Evolutionary conservation across 1,284 basidiomycete genomes (phyloP).

Genomic region (Somion occarium): DNA sequence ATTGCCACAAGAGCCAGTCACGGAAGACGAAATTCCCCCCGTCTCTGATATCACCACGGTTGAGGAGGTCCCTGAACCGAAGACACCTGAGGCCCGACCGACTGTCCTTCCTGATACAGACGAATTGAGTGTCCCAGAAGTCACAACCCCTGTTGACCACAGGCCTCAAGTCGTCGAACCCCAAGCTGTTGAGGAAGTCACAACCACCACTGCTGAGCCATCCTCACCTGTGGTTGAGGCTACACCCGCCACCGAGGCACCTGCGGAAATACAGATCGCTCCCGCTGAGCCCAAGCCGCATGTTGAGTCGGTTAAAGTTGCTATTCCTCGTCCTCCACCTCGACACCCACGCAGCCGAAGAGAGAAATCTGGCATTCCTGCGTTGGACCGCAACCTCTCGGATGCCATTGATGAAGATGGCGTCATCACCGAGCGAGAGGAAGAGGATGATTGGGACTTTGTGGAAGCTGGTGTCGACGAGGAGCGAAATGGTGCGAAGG

Average conservation of each 20-base stretch:
- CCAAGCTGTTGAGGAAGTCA: slow-evolving; percentile 12
- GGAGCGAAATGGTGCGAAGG: slow-evolving; percentile 73
- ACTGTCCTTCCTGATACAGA: slow-evolving; percentile 35
- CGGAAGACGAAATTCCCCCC: slow-evolving; percentile 8
- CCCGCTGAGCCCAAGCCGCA: slow-evolving; percentile 6
- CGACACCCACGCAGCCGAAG: slow-evolving; percentile 37
- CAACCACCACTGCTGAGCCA: not conserved
- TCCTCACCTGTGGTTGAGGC: slow-evolving; percentile 6
- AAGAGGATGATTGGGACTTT: slow-evolving; percentile 86
- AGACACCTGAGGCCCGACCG: slow-evolving; percentile 68
- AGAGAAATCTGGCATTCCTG: slow-evolving; percentile 75
- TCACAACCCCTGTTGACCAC: slow-evolving; percentile 14
- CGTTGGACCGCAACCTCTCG: slow-evolving; percentile 64
- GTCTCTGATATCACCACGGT: slow-evolving; percentile 21
- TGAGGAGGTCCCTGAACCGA: slow-evolving; percentile 49
- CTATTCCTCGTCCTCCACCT: slow-evolving; percentile 18
- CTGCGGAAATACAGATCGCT: not conserved
- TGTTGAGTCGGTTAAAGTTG: slow-evolving; percentile 24
- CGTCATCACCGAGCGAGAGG: slow-evolving; percentile 49
- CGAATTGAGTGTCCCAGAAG: slow-evolving; percentile 8
- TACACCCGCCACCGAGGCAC: slow-evolving; percentile 2
- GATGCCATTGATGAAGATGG: slow-evolving; percentile 54
- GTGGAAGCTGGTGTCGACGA: slow-evolving; percentile 71
- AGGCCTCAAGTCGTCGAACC: slow-evolving; percentile 13
- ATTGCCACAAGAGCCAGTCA: slow-evolving; percentile 16